A percentile compares a stretch with the other conserved stretches of the same genome.
Evolutionary conservation across 2,329 filamentous ascomycete genomes (phyloP).

Genomic region (Fusarium torreyae): DNA sequence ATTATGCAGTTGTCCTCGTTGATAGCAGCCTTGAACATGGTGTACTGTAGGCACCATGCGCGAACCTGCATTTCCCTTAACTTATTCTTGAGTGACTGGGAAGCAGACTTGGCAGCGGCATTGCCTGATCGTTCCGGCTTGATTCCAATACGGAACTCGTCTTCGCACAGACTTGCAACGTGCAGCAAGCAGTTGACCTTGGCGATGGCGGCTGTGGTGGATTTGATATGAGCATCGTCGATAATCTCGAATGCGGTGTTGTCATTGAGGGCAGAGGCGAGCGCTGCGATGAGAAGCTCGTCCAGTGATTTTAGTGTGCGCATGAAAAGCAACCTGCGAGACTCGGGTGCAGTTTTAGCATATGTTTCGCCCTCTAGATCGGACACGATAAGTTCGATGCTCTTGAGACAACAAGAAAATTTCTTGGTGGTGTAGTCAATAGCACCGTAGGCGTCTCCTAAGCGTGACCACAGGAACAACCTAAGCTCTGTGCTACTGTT

Average conservation of each 20-base stretch:
- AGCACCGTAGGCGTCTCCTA: conserved; percentile 89
- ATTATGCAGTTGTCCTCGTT: conserved; percentile 77
- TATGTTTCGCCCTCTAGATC: conserved; percentile 76
- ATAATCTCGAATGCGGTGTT: conserved; percentile 84
- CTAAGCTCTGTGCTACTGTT: conserved; percentile 86
- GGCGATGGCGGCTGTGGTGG: conserved; percentile 79
- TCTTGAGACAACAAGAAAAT: conserved; percentile 87
- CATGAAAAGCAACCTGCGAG: conserved; percentile 80
- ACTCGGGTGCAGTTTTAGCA: conserved; percentile 69
- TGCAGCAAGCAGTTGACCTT: conserved; percentile 83
- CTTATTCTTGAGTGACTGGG: conserved; percentile 71
- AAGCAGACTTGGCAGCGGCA: conserved; percentile 69
- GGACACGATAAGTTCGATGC: conserved; percentile 84
- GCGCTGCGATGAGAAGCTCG: conserved; percentile 78
- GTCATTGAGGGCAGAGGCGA: conserved; percentile 79
- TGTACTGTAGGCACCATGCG: conserved; percentile 90
- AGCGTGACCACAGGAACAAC: conserved; percentile 88
- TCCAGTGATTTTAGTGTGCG: conserved; percentile 85
- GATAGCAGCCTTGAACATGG: conserved; percentile 82
- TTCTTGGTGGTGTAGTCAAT: conserved; percentile 92
- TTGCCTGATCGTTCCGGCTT: conserved; percentile 71
- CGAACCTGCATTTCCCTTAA: conserved; percentile 90
- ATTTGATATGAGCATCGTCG: conserved; percentile 82
- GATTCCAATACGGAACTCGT: conserved; percentile 86
- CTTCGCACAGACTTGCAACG: conserved; percentile 84